These are phyloP conservation scores for Naganishia onofrii DNA, from an alignment of 768 basidiomycete genomes.

Conservation along the genomic window DNA sequence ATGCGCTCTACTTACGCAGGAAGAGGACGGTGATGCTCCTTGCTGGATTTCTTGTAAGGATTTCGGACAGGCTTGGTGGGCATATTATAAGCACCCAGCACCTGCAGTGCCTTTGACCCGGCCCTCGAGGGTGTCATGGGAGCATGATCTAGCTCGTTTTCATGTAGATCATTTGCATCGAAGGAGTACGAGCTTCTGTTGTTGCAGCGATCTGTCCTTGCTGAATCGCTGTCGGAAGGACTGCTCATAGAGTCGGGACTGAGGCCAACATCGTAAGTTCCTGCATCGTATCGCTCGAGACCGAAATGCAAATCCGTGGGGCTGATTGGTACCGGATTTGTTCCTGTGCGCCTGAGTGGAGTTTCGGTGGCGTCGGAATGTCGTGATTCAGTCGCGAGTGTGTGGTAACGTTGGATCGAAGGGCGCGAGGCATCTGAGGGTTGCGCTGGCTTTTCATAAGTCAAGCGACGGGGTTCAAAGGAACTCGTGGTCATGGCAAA, in stretches of 20 bases:
- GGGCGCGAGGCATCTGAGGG: background rate
- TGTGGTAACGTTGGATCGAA: background rate
- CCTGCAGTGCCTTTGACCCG: conserved; percentile 25
- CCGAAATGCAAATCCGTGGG: conserved; percentile 3
- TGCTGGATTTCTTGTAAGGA: background rate
- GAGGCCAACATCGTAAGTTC: background rate
- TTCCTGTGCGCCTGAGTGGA: background rate
- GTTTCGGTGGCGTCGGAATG: background rate
- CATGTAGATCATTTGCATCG: background rate
- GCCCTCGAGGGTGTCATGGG: conserved; percentile 29
- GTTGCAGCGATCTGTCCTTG: background rate
- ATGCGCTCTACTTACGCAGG: background rate
- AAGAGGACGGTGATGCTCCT: conserved; percentile 7
- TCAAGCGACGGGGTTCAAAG: background rate
- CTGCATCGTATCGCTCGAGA: background rate
- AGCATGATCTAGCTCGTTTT: background rate
- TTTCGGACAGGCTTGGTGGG: background rate
- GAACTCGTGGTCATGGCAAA: background rate
- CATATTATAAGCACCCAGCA: conserved; percentile 17
- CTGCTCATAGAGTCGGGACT: conserved; percentile 13
- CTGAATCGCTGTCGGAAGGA: conserved; percentile 10
- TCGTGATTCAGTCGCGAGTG: background rate
- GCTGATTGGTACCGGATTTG: background rate
- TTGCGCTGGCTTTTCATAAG: background rate
- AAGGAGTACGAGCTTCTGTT: background rate